Conservation (phyloP, 805 yeast genomes). For the Sporopachydermia quercuum region DNA sequence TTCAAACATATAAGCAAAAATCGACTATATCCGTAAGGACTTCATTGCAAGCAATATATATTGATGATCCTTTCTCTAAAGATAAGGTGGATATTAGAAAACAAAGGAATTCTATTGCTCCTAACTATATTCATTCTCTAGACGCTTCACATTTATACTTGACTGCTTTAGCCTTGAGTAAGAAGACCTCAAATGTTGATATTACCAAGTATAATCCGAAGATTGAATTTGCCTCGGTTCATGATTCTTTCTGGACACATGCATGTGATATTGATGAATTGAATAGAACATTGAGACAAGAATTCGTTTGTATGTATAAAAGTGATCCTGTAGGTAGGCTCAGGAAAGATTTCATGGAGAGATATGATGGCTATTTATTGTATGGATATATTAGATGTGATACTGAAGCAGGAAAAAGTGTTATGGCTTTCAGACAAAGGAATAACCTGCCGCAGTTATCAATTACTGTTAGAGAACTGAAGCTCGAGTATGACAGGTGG, state of each 20-base stretch:
- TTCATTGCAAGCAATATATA: slow-evolving; percentile 54
- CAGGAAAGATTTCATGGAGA: slow-evolving; percentile 16
- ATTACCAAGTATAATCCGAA: slow-evolving; percentile 18
- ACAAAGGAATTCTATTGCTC: slow-evolving; percentile 43
- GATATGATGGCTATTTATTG: slow-evolving; percentile 35
- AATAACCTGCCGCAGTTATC: slow-evolving; percentile 33
- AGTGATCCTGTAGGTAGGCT: slow-evolving; percentile 16
- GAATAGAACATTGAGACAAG: slow-evolving; percentile 18
- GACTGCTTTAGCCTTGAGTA: slow-evolving; percentile 41
- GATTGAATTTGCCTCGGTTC: slow-evolving; percentile 29
- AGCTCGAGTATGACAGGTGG: slow-evolving; percentile 51
- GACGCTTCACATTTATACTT: slow-evolving; percentile 49
- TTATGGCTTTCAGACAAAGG: not conserved
- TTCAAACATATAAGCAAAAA: slow-evolving; percentile 61
- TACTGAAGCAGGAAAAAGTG: slow-evolving; percentile 26
- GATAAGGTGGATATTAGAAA: slow-evolving; percentile 56
- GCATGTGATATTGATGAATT: slow-evolving; percentile 23
- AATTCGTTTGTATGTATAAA: slow-evolving; percentile 22
- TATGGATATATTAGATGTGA: slow-evolving; percentile 33
- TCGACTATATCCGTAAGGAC: slow-evolving; percentile 23
- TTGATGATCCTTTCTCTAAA: slow-evolving; percentile 56
- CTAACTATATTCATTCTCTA: slow-evolving; percentile 42
- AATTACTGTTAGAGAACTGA: slow-evolving; percentile 59
- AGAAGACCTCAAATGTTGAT: slow-evolving; percentile 19
- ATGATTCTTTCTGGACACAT: slow-evolving; percentile 33